Conservation (phyloP, 441 rosid genomes). For the Erodium texanum region DNA sequence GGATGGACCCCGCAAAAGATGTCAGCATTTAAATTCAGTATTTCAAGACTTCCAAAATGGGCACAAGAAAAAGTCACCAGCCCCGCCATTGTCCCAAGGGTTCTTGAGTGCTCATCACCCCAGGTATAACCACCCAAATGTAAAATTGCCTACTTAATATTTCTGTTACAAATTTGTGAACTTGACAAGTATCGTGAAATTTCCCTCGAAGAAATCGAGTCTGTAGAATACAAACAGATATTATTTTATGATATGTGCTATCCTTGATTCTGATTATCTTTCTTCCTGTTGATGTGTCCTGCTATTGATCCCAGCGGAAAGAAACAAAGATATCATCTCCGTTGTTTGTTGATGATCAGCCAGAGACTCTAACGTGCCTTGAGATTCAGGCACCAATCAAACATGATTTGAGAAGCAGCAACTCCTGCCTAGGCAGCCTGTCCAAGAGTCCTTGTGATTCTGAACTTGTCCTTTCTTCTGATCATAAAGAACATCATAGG, state of each 20-base stretch:
- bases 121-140: slow-evolving; percentile 35
- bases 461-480: slow-evolving; percentile 24
- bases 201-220: background rate
- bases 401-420: slow-evolving; percentile 23
- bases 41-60: slow-evolving; percentile 85
- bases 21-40: slow-evolving; percentile 59
- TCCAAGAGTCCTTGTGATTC: slow-evolving; percentile 32
- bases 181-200: background rate
- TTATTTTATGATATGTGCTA: slow-evolving; percentile 3
- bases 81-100: slow-evolving; percentile 20
- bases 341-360: slow-evolving; percentile 25
- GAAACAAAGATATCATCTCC: slow-evolving; percentile 27
- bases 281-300: slow-evolving; percentile 9
- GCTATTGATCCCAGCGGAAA: slow-evolving; percentile 19
- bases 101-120: slow-evolving; percentile 33
- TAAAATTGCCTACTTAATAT: background rate
- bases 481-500: slow-evolving; percentile 31
- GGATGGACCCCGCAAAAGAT: slow-evolving; percentile 37
- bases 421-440: slow-evolving; percentile 30
- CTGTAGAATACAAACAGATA: background rate
- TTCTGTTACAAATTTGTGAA: slow-evolving; percentile 2
- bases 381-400: slow-evolving; percentile 45
- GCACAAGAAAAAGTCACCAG: slow-evolving; percentile 60
- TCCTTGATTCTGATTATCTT: slow-evolving; percentile 12
- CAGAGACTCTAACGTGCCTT: slow-evolving; percentile 22